phyloP scores from a whole-genome alignment of 2,329 filamentous ascomycete species.

The Orbilia javanica region DNA sequence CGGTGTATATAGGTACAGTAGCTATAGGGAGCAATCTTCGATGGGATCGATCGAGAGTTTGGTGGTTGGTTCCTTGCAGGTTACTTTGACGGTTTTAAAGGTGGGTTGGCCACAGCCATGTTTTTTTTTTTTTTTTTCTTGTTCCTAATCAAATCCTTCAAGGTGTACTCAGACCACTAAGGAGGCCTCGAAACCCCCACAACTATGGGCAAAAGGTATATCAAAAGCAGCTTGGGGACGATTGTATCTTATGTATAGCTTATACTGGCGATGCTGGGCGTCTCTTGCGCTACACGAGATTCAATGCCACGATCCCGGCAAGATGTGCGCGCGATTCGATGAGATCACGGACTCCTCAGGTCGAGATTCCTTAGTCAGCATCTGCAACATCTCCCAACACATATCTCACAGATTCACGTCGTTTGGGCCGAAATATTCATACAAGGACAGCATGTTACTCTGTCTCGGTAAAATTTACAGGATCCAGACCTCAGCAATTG shows the following conservation, averaged over 20 bases:
- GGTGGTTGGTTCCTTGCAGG: slow-evolving; percentile 51
- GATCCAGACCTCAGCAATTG: background rate
- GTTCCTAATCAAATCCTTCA: slow-evolving; percentile 1
- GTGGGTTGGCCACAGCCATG: slow-evolving; percentile 29
- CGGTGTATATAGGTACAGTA: background rate
- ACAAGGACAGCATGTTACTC: too few species aligned
- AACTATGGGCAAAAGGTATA: background rate
- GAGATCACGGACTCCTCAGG: slow-evolving; percentile 33
- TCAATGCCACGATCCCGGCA: slow-evolving; percentile 9
- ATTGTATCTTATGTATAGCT: background rate
- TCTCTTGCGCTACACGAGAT: background rate
- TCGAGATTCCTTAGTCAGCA: slow-evolving; percentile 22
- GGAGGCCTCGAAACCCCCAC: background rate
- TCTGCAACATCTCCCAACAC: slow-evolving; percentile 46
- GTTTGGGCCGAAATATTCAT: background rate
- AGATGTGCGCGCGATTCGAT: slow-evolving; percentile 6
- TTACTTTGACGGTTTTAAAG: slow-evolving; percentile 28
- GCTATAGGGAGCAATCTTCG: slow-evolving; percentile 15
- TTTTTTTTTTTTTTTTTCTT: slow-evolving; percentile 35
- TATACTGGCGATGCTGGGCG: background rate
- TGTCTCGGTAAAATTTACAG: background rate
- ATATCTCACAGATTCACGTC: background rate
- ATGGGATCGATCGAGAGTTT: slow-evolving; percentile 37
- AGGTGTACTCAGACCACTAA: background rate
- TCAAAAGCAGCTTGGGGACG: background rate